Percentiles rank a stretch among this genome's conserved stretches.
Evolutionary conservation across 2,329 filamentous ascomycete species (phyloP).

Genomic region (Aspergillus ustus): DNA sequence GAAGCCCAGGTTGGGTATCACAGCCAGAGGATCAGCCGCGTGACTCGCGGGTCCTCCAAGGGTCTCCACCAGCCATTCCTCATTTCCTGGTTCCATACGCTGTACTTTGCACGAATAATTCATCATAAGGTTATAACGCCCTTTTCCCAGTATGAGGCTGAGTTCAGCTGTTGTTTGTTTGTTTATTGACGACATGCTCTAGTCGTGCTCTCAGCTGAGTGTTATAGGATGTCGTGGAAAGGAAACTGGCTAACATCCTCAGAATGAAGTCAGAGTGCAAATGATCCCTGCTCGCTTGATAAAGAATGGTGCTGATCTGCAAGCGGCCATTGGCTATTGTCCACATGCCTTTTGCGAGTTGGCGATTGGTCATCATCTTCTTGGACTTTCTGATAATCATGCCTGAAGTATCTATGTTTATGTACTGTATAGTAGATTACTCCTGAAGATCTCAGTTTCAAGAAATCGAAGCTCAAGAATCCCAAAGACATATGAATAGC

Average conservation of each 20-base stretch:
- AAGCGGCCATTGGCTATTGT: conserved; percentile 18
- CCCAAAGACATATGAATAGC: neutral
- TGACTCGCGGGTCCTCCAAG: conserved; percentile 16
- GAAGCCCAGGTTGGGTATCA: conserved; percentile 19
- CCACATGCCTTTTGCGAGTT: conserved; percentile 1
- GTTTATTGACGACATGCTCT: neutral
- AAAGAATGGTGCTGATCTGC: conserved; percentile 25
- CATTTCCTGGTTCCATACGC: conserved; percentile 13
- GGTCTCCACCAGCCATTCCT: conserved; percentile 18
- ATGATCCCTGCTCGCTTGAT: conserved; percentile 24
- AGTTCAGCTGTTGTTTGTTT: neutral
- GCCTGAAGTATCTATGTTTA: neutral
- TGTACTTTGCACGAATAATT: neutral
- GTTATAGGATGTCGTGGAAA: too few species aligned
- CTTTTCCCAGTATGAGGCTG: neutral
- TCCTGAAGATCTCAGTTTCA: neutral
- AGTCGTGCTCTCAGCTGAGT: neutral
- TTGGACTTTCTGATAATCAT: neutral
- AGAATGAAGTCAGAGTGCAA: neutral
- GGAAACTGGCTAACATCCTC: neutral
- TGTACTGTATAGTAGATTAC: too few species aligned
- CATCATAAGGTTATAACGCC: neutral
- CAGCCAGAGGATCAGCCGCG: conserved; percentile 17
- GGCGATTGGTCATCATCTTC: conserved; percentile 1
- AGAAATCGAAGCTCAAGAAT: neutral